Base-by-base conservation (phyloP, 2,329 filamentous ascomycete genomes). In the Hypomyces perniciosus region DNA sequence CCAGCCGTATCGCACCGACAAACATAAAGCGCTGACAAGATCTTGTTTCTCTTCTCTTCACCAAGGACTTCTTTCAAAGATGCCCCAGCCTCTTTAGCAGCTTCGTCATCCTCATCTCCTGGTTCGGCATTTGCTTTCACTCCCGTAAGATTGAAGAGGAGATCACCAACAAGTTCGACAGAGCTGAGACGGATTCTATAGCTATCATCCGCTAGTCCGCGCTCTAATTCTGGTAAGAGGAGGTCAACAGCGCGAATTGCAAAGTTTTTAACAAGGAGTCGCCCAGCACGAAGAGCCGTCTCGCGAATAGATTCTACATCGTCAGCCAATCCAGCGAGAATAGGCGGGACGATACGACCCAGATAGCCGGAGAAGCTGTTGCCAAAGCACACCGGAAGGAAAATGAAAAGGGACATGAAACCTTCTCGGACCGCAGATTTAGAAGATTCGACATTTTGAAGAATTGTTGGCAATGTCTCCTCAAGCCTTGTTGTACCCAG, bases 361-460 rank as follows among this genome's bases (percentile, higher is more conserved):
- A 99, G 85, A 65, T 99, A 99, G 65, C 90, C 90, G 60, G 93
- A 87, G 64, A 99, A 99, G 68, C 91, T 95, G 78, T 99, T 99
- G 63, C 93, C 93, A 62, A 99, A 99, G 72, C 93, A 99, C 48
- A 96, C 93, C 9, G 93, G 93, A 73, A 99, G 83, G 80, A 96
- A 99, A 59, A 99, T 97, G 72, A 99, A 99, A 38, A 99, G 80
- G 6, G 93, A 96, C 93, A 99, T 99, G 75, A 99, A 99, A 42
- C 93, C 93, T 76, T 99, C 93, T 61, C 93, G 85, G 57, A 99
- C 90, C 49, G 90, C 84, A 13, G 93, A 68, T 70, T 96, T 96
- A 59, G 86, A 83, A 62, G 92, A 97, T 59, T 90, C 85, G 58
- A 96, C 92, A 63, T 99, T 99, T 63, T 97, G 92, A 38, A 99